Base-by-base conservation (phyloP, 345 rosid species). In the Boechera divaricarpa region DNA sequence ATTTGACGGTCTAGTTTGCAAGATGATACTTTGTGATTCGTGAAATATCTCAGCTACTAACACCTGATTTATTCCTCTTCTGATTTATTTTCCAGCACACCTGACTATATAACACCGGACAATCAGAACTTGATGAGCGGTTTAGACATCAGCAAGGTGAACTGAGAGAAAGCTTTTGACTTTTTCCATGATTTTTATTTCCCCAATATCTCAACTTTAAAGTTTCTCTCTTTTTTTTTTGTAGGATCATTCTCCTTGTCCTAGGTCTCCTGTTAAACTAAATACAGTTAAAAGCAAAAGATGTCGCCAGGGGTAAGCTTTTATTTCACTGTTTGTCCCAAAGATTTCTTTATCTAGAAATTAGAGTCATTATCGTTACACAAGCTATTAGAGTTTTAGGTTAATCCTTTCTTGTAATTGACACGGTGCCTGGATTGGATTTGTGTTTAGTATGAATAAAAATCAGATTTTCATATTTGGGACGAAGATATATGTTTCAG, bases 31-130 rank as follows among this genome's bases (percentile, higher is more conserved):
- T n/a, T 31, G 26, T 55, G 38, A 16, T 32, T 62, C 13, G 56
- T 54, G 3, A 59, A 47, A 18, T 26, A 1, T 64, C 29, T 52
- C 38, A 53, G 49, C 51, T 77, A 55, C 54, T 58, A 42, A 48
- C 28, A 18, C 21, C 1, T 18, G 21, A 18, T 18, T 18, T 18
- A 24, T 33, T 44, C 16, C 5, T 15, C 45, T 10, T 72, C 16
- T 7, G 66, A 58, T n/a, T 63, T 39, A 36, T 54, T 21, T 76
- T 82, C 0, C 91, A 96, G 98, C 79, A 93, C 99, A 68, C 99
- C 99, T 6, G 99, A 93, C 75, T 96, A 96, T 69, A 88, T 93
- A 67, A 93, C 98, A 1, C 97, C 99, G 8, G 96, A 89, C 67
- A 88, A 96, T 84, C 99, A 87, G 77, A 84, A 85, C 63, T 47